Percentiles rank a stretch among this genome's conserved stretches.
phyloP scores from a whole-genome alignment of 2,329 filamentous ascomycete genomes.

The Cladophialophora exuberans region DNA sequence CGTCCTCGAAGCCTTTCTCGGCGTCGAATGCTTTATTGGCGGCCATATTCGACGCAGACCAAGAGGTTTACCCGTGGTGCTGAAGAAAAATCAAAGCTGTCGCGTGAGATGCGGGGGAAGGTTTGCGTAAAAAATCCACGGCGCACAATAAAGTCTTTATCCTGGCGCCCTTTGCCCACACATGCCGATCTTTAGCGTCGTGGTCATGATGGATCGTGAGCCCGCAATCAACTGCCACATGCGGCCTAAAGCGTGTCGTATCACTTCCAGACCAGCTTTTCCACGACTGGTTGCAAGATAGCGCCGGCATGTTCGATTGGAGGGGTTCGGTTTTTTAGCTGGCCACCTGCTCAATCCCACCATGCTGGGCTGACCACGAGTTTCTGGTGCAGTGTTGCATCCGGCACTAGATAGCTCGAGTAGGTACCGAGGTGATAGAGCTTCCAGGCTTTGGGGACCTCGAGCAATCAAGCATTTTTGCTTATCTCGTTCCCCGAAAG shows the following conservation, averaged over 20 bases:
- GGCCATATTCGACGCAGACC: background rate
- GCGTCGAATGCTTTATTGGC: constrained; percentile 14
- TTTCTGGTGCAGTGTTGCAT: constrained; percentile 1
- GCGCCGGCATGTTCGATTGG: constrained; percentile 2
- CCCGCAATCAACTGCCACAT: constrained; percentile 4
- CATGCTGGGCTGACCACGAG: constrained; percentile 5
- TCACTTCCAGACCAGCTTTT: constrained; percentile 10
- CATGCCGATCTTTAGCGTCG: background rate
- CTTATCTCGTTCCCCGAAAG: background rate
- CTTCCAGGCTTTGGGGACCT: background rate
- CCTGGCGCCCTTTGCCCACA: background rate
- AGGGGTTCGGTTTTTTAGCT: background rate
- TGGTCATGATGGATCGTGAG: background rate
- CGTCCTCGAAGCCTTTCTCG: constrained; percentile 18
- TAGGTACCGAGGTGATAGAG: background rate
- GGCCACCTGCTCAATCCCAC: constrained; percentile 4
- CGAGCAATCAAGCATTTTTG: constrained; percentile 5
- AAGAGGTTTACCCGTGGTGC: too few species aligned
- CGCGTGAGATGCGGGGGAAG: constrained; percentile 2
- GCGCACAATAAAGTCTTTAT: constrained; percentile 9
- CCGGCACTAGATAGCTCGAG: background rate
- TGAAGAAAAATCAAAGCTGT: background rate
- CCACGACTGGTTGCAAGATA: constrained; percentile 3
- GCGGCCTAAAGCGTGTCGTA: background rate
- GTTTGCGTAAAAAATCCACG: background rate